Base-by-base conservation (phyloP, 2,329 filamentous ascomycete genomes). In the Verticillium isaacii region DNA sequence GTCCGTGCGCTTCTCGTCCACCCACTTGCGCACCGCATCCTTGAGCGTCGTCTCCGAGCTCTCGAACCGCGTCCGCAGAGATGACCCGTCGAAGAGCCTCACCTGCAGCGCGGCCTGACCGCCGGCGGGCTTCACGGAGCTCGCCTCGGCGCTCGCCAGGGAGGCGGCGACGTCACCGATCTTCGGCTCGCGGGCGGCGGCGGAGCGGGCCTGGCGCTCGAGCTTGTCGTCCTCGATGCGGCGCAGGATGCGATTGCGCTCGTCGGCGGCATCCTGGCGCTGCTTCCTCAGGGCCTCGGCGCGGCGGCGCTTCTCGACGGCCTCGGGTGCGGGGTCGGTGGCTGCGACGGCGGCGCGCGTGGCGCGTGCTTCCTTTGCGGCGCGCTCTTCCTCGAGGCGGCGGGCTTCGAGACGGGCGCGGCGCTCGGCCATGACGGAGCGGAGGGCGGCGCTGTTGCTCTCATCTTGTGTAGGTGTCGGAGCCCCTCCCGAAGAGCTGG, bases 71-170 rank as follows among this genome's bases (percentile, higher is more conserved):
- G 82, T 84, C 50, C 92, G 87, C 19, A 97, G 84, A 1, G 88
- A 93, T 12, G 88, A 89, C 11, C 94, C 94, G 70, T 97, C 92
- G 61, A 96, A 90, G 0, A 97, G 80, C 8, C 93, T 86, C 19
- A 97, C 85, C 69, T 95, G 92, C 1, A 97, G 78, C 19, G 89
- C 84, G 1, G 76, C 72, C 67, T 69, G 70, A 7, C 73, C 71
- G 19, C 66, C 71, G 5, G 68, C 69, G 8, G 70, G 71, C 0
- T 72, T 68, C 15, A 72, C 57, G 66, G 68, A 73, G 50, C 70
- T 75, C 60, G 73, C 70, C 1, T 75, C 70, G 3, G 72, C 71
- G 23, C 70, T 72, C 41, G 71, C 68, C 39, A 73, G 61, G 12
- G 73, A 65, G 3, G 71, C 65, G 2, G 72, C 67, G 1, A 71